phyloP scores from a whole-genome alignment of 192 early-diverging fungal genomes.

The Piromyces sp. region DNA sequence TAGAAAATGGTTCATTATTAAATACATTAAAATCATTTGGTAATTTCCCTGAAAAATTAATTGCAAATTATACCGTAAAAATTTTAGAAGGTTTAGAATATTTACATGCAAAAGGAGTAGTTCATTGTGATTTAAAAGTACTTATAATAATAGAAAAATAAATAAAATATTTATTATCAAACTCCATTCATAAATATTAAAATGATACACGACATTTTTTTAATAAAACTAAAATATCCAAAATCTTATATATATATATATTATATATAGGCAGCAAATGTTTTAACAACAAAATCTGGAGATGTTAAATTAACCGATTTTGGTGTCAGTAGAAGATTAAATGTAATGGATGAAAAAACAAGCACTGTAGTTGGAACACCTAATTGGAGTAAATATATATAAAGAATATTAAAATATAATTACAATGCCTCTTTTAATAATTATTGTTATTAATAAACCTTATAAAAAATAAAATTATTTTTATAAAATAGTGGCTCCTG shows the following conservation, averaged over 20 bases:
- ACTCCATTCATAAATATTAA: too few species aligned
- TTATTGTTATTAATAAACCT: too few species aligned
- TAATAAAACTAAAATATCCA: too few species aligned
- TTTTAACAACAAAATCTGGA: constrained; percentile 88
- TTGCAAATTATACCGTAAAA: constrained; percentile 68
- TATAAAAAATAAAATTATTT: too few species aligned
- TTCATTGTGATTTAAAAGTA: constrained; percentile 90
- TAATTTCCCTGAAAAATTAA: constrained; percentile 72
- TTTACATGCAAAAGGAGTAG: constrained; percentile 66
- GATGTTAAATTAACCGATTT: constrained; percentile 92
- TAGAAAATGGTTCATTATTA: constrained; percentile 83
- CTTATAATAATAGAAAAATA: too few species aligned
- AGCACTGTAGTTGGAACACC: constrained; percentile 61
- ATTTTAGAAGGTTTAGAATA: constrained; percentile 80
- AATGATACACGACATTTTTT: too few species aligned
- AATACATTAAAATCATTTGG: constrained; percentile 77
- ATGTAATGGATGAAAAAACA: constrained; percentile 48
- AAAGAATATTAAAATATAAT: too few species aligned
- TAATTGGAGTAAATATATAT: constrained; percentile 36
- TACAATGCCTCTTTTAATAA: too few species aligned
- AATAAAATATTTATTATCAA: too few species aligned
- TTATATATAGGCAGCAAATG: constrained; percentile 48
- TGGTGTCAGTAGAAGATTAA: constrained; percentile 81
- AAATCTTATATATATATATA: too few species aligned
- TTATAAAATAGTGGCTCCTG: constrained; percentile 47